Percentiles rank a stretch among this genome's conserved stretches.
Conservation (phyloP, 2,329 filamentous ascomycete species). For the Didymellaceae sp. region DNA sequence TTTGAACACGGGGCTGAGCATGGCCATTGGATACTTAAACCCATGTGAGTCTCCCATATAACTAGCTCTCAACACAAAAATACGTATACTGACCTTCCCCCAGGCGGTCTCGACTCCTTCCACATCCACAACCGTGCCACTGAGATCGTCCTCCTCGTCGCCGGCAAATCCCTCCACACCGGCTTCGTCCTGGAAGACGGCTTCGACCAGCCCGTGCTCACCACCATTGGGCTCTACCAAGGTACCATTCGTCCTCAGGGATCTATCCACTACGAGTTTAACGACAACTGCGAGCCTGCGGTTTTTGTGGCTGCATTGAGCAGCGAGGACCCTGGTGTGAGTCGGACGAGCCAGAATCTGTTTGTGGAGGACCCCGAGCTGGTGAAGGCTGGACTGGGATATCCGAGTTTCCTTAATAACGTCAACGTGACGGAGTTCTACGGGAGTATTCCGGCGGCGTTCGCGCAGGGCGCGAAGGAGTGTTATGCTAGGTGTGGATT, state of each 20-base stretch:
- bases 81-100: neutral
- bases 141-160: slow-evolving; percentile 8
- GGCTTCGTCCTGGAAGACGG: slow-evolving; percentile 10
- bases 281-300: slow-evolving; percentile 6
- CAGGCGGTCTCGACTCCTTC: slow-evolving; percentile 9
- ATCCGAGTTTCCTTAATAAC: neutral
- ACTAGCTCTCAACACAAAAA: neutral
- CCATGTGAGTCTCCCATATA: neutral
- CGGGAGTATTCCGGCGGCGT: slow-evolving; percentile 4
- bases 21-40: slow-evolving; percentile 9
- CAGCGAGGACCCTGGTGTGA: slow-evolving; percentile 3
- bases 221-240: slow-evolving; percentile 8
- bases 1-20: slow-evolving; percentile 3
- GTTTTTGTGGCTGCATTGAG: slow-evolving; percentile 3
- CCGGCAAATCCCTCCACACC: slow-evolving; percentile 5
- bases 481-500: slow-evolving; percentile 5
- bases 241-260: slow-evolving; percentile 6
- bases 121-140: slow-evolving; percentile 9
- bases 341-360: slow-evolving; percentile 4
- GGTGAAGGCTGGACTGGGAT: slow-evolving; percentile 1
- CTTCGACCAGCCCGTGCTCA: slow-evolving; percentile 7
- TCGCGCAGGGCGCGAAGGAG: slow-evolving; percentile 4
- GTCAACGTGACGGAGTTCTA: neutral
- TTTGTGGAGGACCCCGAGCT: slow-evolving; percentile 3
- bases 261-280: slow-evolving; percentile 8